phyloP scores from a whole-genome alignment of 2,329 filamentous ascomycete genomes.

The Clonostachys chloroleuca region DNA sequence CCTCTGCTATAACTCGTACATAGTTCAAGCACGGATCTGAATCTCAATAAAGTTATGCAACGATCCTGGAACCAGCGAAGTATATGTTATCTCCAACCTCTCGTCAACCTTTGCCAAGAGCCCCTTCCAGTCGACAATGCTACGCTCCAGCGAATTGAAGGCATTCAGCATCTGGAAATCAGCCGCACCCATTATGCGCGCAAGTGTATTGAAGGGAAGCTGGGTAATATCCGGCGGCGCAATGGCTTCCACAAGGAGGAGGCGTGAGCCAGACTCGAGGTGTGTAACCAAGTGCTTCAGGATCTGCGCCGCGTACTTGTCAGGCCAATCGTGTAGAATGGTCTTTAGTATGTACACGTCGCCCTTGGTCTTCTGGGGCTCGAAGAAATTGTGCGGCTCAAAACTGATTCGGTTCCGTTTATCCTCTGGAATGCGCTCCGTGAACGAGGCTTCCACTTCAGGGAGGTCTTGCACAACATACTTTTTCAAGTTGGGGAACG shows the following conservation, averaged over 20 bases:
- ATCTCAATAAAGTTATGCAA: too few species aligned
- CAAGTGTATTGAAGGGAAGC: not conserved
- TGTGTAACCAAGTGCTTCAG: constrained; percentile 21
- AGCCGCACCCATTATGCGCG: not conserved
- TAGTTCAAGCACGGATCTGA: too few species aligned
- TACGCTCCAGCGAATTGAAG: too few species aligned
- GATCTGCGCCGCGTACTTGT: constrained; percentile 31
- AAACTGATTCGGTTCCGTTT: constrained; percentile 24
- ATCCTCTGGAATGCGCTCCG: constrained; percentile 20
- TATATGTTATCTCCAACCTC: too few species aligned
- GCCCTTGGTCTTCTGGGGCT: constrained; percentile 25
- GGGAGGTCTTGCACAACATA: constrained; percentile 34
- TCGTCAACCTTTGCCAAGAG: too few species aligned
- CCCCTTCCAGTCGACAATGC: too few species aligned
- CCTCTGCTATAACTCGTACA: too few species aligned
- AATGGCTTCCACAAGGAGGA: not conserved
- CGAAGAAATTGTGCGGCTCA: constrained; percentile 27
- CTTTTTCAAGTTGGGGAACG: constrained; percentile 24
- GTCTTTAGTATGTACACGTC: constrained; percentile 47
- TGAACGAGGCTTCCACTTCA: constrained; percentile 22
- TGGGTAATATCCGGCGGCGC: not conserved
- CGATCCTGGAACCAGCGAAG: too few species aligned
- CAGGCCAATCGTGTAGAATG: constrained; percentile 51
- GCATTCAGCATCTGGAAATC: too few species aligned
- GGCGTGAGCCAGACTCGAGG: not conserved